Evolutionary conservation across 2,329 filamentous ascomycete species (phyloP).

Genomic region (Tricladium varicosporioides): DNA sequence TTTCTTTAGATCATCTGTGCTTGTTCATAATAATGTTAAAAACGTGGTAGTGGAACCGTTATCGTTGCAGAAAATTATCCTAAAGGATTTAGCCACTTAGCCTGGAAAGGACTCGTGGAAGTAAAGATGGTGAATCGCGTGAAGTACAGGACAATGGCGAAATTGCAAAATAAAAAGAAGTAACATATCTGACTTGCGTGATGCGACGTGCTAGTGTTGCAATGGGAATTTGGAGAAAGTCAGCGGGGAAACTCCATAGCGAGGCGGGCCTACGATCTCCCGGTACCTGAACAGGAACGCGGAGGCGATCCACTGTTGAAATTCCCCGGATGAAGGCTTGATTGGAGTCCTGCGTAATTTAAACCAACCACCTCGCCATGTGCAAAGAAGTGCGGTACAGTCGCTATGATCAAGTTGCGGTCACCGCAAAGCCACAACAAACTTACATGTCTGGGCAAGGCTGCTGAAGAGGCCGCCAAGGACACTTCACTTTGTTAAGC

Average conservation of each 20-base stretch:
- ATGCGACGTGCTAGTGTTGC: neutral
- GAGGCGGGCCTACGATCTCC: neutral
- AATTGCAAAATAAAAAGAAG: neutral
- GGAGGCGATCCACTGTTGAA: neutral
- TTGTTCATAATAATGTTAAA: neutral
- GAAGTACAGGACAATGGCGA: neutral
- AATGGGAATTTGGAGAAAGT: neutral
- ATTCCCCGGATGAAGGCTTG: neutral
- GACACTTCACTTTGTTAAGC: neutral
- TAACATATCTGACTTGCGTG: neutral
- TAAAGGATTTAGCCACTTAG: neutral
- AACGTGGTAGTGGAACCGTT: neutral
- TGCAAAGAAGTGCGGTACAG: neutral
- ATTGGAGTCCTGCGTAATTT: neutral
- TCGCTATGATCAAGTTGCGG: neutral
- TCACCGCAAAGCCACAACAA: neutral
- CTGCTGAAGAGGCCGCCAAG: neutral
- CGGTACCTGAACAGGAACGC: neutral
- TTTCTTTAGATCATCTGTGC: neutral
- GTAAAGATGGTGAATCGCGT: neutral
- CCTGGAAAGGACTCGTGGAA: neutral
- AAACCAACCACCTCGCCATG: neutral
- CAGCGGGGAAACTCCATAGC: neutral
- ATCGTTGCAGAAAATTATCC: neutral
- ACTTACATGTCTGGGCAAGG: neutral